Percentiles rank a stretch among this genome's conserved stretches.
These are phyloP conservation scores for Davidsoniella australis DNA, from an alignment of 2,329 filamentous ascomycete genomes.

Conservation along the genomic window DNA sequence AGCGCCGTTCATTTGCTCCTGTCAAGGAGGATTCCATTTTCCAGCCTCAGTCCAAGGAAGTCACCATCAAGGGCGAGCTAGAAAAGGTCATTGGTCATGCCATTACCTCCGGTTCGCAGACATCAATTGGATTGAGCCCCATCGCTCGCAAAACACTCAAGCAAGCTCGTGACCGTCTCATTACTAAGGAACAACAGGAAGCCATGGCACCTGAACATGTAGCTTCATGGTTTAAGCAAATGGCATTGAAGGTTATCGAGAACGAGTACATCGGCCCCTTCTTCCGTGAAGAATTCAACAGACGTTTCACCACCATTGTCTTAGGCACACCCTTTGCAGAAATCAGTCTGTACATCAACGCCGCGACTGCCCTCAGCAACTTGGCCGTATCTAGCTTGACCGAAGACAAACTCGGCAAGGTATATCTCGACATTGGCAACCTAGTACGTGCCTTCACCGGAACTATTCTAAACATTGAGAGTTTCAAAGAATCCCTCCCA, in stretches of 20 bases:
- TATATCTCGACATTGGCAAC: slow-evolving; percentile 61
- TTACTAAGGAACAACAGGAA: slow-evolving; percentile 37
- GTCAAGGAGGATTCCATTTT: slow-evolving; percentile 30
- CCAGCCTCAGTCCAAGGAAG: slow-evolving; percentile 22
- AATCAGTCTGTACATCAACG: slow-evolving; percentile 50
- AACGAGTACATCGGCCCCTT: slow-evolving; percentile 42
- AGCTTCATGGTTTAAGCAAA: slow-evolving; percentile 29
- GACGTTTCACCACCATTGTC: slow-evolving; percentile 47
- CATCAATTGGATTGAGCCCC: slow-evolving; percentile 31
- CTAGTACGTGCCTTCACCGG: slow-evolving; percentile 58
- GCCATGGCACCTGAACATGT: slow-evolving; percentile 33
- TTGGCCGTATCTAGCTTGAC: slow-evolving; percentile 56
- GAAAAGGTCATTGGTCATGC: slow-evolving; percentile 29
- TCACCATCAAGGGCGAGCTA: slow-evolving; percentile 26
- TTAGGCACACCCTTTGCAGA: slow-evolving; percentile 60
- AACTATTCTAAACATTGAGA: slow-evolving; percentile 52
- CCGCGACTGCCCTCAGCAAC: slow-evolving; percentile 49
- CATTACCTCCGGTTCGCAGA: slow-evolving; percentile 28
- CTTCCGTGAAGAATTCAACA: slow-evolving; percentile 54
- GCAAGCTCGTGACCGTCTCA: slow-evolving; percentile 29
- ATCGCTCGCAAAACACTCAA: slow-evolving; percentile 32
- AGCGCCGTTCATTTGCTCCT: slow-evolving; percentile 23
- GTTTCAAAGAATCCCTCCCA: slow-evolving; percentile 40
- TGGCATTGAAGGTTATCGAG: slow-evolving; percentile 28
- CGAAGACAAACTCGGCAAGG: slow-evolving; percentile 73